Evolutionary conservation across 23 red algal species (phyloP), one percentile per base, ranked within the genome.

Genomic region (Chondrus crispus): DNA sequence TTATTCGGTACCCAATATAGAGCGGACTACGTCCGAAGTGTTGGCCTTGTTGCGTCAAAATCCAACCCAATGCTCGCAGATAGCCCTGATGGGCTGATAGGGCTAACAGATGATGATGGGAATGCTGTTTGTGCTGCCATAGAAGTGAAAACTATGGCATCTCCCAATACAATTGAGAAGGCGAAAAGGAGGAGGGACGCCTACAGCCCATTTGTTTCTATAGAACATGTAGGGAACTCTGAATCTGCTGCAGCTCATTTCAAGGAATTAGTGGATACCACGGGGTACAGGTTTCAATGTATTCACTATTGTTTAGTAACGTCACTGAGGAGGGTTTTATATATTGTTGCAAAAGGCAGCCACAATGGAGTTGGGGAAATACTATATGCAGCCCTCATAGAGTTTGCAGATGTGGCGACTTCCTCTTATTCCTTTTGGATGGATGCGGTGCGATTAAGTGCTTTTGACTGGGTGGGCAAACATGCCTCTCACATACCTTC

Each of bases 131-230:
- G 53, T 4, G 32, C 48, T 55, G 75, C 46, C 3, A 16, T 80
- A 19, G 75, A 80, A 55, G 40, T 80, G 28, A 80, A 80, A 28
- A 80, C 75, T 3, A 80, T 80, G 75, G 58, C 75, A 37, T 30
- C 45, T 4, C 29, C 58, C 5, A 80, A 30, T 6, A 77, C 72
- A 48, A 77, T 77, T 47, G 72, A 77, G 2, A 28, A 13, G 10
- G 72, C 72, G 2, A 42, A 8, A 18, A 11, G 52, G 32, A 39
- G 20, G 2, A 13, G 35, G 13, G 20, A 77, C 35, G 58, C 53
- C 10, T 80, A 7, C 28, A 30, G 48, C 40, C 41, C 47, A 19
- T 2, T 80, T 38, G 8, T 5, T 6, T 53, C 36, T 30, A 30
- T 80, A 5, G 38, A 80, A 33, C 35, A 30, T 55, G 18, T 55